phyloP scores from a whole-genome alignment of 345 rosid species.

The Brassica nigra region DNA sequence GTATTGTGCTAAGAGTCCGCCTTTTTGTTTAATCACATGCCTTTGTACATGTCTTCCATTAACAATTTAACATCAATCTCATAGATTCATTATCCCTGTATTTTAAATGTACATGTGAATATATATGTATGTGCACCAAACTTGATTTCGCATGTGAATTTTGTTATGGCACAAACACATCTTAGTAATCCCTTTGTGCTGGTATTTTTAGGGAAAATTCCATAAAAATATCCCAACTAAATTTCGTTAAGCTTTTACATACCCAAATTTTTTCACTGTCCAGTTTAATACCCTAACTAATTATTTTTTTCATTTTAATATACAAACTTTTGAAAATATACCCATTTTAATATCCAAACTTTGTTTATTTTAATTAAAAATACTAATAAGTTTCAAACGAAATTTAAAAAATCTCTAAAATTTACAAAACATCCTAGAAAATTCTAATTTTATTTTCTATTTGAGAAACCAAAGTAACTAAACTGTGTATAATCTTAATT shows the following conservation, averaged over 20 bases:
- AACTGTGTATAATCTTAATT: no score
- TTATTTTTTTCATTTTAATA: background rate
- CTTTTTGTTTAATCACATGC: slow-evolving; percentile 39
- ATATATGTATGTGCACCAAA: slow-evolving; percentile 19
- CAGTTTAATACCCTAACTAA: background rate
- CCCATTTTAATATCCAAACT: background rate
- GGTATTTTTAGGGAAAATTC: background rate
- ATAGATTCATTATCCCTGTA: background rate
- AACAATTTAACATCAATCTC: slow-evolving; percentile 20
- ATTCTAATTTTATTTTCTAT: no score
- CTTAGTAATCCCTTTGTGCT: background rate
- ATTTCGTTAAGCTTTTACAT: background rate
- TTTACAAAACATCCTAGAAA: no score
- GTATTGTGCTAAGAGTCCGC: slow-evolving; percentile 45
- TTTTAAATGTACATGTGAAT: background rate
- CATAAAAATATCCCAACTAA: background rate
- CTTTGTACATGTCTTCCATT: slow-evolving; percentile 44
- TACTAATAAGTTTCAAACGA: background rate
- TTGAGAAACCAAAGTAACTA: background rate
- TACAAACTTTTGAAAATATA: background rate
- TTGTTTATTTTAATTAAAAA: no score
- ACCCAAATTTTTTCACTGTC: background rate
- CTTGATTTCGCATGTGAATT: slow-evolving; percentile 20
- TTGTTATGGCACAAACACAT: background rate
- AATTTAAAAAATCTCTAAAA: no score